A percentile compares a stretch with the other conserved stretches of the same genome.
Conservation (phyloP, 1,139 yeast species). For the Blastobotrys buckinghamii region DNA sequence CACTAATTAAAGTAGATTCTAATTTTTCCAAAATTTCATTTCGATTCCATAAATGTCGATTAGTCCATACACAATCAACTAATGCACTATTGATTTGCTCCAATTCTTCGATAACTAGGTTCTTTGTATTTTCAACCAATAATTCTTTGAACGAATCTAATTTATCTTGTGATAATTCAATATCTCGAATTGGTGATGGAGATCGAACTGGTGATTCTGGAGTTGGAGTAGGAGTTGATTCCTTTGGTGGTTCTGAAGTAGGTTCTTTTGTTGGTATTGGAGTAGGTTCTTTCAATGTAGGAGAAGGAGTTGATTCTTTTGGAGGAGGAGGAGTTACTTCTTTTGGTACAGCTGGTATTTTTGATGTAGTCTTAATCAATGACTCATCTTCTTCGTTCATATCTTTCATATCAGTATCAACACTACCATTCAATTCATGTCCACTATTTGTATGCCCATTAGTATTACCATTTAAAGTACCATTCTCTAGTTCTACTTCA, state of each 20-base stretch:
- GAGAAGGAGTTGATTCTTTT: conserved; percentile 2
- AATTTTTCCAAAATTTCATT: conserved; percentile 29
- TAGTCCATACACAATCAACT: conserved; percentile 71
- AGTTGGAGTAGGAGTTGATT: neutral
- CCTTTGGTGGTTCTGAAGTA: neutral
- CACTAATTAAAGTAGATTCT: conserved; percentile 15
- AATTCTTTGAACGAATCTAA: conserved; percentile 31
- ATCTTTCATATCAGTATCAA: neutral
- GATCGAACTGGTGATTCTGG: conserved; percentile 7
- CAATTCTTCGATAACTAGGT: conserved; percentile 58
- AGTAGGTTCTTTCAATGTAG: neutral
- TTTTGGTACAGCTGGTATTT: neutral
- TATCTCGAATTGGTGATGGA: conserved; percentile 15
- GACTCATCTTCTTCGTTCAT: neutral
- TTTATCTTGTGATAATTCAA: conserved; percentile 26
- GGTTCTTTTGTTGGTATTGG: neutral
- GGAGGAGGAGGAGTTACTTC: neutral
- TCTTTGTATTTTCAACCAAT: conserved; percentile 41
- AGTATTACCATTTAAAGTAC: neutral
- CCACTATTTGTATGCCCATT: neutral
- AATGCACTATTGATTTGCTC: conserved; percentile 69
- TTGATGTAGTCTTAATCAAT: too few relatives aligned
- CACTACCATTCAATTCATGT: neutral
- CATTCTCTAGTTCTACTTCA: too few relatives aligned
- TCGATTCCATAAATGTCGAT: conserved; percentile 64